Base-by-base conservation (phyloP, 352 stramenopile species). In the Phytophthora pseudosyringae region DNA sequence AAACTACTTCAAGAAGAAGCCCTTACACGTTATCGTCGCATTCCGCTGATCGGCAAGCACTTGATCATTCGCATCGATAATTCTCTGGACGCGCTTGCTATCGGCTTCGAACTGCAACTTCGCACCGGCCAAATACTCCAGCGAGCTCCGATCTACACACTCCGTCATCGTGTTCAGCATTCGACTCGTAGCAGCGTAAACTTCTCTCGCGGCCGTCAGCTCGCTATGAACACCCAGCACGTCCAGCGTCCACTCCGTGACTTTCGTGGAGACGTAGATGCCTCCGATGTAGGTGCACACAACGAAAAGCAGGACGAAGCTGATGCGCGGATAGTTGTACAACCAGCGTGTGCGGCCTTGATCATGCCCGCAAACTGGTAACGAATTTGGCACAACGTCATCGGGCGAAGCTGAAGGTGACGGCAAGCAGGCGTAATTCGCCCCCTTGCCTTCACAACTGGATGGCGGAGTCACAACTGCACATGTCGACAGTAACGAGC, bases 301-400 rank as follows among this genome's bases (percentile, higher is more conserved):
- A 18, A 88, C 38, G 32, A 83, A 76, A 12, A 89, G 57, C 15
- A 89, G n/a, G n/a, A 82, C 38, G 59, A 88, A 90, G 45, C 71
- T 71, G 6, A 86, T 38, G 0, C 82, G 76, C 21, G 83, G 81
- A 40, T 81, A 83, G 39, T 66, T 73, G 53, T 62, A 72, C 25
- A 86, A 41, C 74, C 65, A 81, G 5, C 39, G 60, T 5, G 40
- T 53, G 21, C 28, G 33, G 12, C 25, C 21, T 21, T 21, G 21
- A 2, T 21, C 21, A 21, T 21, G 21, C 21, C 21, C 18, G 2
- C 18, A 13, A 63, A 7, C 18, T 46, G 28, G 13, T 39, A 32
- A 21, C 6, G 49, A 52, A n/a, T 48, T 55, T 6, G 43, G 36
- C 31, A 51, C 49, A 4, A 52, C 5, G 16, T 56, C 21, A 43